Percentiles rank a stretch among this genome's conserved stretches.
These are phyloP conservation scores for Byssoonygena ceratinophila DNA, from an alignment of 2,329 filamentous ascomycete species.

Conservation along the genomic window DNA sequence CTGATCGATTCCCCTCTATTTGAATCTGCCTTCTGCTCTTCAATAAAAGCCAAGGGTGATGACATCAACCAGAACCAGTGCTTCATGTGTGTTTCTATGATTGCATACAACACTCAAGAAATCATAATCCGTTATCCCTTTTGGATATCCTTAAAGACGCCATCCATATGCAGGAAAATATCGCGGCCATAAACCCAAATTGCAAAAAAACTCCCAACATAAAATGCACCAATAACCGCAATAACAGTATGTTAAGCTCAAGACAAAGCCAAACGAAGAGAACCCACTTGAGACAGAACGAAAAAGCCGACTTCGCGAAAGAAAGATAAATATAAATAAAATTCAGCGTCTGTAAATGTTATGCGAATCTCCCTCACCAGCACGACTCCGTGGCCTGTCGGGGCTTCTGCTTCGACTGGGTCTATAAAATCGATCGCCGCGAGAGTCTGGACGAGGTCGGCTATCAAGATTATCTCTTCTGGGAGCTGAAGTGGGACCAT, in stretches of 20 bases:
- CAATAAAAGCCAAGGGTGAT: neutral
- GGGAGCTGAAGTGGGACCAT: conserved; percentile 4
- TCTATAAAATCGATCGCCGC: conserved; percentile 13
- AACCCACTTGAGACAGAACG: no score
- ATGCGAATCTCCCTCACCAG: conserved; percentile 5
- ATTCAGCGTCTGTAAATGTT: conserved; percentile 14
- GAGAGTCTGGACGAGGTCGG: conserved; percentile 5
- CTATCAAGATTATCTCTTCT: conserved; percentile 12
- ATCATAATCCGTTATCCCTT: neutral
- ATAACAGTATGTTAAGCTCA: no score
- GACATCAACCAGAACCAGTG: neutral
- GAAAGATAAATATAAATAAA: no score
- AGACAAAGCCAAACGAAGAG: no score
- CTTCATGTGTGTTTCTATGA: neutral
- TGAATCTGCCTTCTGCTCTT: neutral
- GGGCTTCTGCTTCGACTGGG: conserved; percentile 15
- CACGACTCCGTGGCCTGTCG: conserved; percentile 12
- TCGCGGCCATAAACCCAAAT: neutral
- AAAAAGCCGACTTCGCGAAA: no score
- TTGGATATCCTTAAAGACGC: conserved; percentile 12
- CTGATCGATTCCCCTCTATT: no score
- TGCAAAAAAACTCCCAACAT: neutral
- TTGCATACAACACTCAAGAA: neutral
- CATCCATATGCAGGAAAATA: neutral
- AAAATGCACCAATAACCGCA: neutral